A percentile compares a stretch with the other conserved stretches of the same genome.
Evolutionary conservation across 1,284 basidiomycete genomes (phyloP).

Genomic region (Microbotryomycetes sp.): DNA sequence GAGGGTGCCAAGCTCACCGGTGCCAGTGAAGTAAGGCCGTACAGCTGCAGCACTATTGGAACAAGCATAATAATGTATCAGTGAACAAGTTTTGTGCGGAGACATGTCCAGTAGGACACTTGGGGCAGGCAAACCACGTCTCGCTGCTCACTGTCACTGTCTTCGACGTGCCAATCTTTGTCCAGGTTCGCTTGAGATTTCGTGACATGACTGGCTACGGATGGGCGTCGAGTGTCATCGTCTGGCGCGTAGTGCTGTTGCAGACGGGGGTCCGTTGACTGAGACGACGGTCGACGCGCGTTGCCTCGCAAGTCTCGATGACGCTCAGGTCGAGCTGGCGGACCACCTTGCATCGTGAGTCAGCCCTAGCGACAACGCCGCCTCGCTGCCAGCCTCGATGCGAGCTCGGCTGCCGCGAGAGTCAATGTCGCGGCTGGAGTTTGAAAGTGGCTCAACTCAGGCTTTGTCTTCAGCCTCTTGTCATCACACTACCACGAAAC

Average conservation of each 20-base stretch:
- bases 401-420: slow-evolving; percentile 8
- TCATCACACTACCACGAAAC: no score
- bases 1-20: slow-evolving; percentile 33
- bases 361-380: not conserved
- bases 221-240: no score
- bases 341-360: not conserved
- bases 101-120: not conserved
- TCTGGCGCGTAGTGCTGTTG: no score
- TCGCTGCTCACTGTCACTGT: slow-evolving; percentile 28
- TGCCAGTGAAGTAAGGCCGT: slow-evolving; percentile 42
- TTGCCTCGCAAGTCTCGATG: not conserved
- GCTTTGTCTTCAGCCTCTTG: not conserved
- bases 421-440: not conserved
- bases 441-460: not conserved
- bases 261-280: not conserved
- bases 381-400: slow-evolving; percentile 13
- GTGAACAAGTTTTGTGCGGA: not conserved
- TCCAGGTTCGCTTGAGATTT: no score
- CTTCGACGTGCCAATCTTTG: slow-evolving; percentile 25
- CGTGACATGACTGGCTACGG: no score
- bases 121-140: not conserved
- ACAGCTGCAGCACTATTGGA: slow-evolving; percentile 41
- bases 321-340: not conserved
- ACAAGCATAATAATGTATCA: not conserved
- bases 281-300: not conserved